Evolutionary conservation across 208 protist species (phyloP).

Genomic region (Trypanosoma congolense): DNA sequence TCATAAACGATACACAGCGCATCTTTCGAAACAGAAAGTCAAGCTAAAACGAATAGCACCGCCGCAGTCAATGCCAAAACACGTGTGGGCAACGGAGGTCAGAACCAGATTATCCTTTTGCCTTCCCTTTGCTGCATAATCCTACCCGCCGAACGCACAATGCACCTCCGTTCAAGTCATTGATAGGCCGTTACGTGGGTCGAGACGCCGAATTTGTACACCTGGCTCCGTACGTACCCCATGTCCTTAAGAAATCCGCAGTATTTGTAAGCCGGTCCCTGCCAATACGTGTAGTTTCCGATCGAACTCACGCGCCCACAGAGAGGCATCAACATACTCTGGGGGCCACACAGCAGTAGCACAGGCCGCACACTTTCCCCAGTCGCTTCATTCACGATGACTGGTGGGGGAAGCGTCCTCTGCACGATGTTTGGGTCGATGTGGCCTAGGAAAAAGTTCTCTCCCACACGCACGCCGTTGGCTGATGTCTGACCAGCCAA

Average conservation of each 20-base stretch:
- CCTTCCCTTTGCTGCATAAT: not conserved
- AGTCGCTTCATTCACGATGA: constrained; percentile 8
- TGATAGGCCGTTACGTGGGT: constrained; percentile 71
- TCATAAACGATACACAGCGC: too few species aligned
- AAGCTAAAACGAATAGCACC: too few species aligned
- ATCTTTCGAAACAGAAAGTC: too few species aligned
- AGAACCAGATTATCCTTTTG: constrained; percentile 1
- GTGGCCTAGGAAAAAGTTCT: constrained; percentile 67
- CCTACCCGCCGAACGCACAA: not conserved
- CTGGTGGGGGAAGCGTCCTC: constrained; percentile 19
- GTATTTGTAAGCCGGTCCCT: constrained; percentile 71
- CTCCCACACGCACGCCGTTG: constrained; percentile 19
- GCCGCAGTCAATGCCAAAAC: too few species aligned
- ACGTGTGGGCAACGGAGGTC: too few species aligned
- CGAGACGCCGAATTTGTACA: constrained; percentile 89
- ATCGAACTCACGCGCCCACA: constrained; percentile 63
- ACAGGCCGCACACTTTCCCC: constrained; percentile 36
- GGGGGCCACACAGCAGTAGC: constrained; percentile 75
- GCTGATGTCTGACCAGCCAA: constrained; percentile 10
- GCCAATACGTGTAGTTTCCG: constrained; percentile 68
- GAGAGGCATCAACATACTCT: constrained; percentile 66
- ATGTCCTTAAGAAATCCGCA: constrained; percentile 79
- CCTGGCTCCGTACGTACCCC: constrained; percentile 72
- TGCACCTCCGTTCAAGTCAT: constrained; percentile 14
- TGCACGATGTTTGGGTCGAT: constrained; percentile 57